Conservation (phyloP, 495 filamentous ascomycete species). For the Choiromyces venosus region DNA sequence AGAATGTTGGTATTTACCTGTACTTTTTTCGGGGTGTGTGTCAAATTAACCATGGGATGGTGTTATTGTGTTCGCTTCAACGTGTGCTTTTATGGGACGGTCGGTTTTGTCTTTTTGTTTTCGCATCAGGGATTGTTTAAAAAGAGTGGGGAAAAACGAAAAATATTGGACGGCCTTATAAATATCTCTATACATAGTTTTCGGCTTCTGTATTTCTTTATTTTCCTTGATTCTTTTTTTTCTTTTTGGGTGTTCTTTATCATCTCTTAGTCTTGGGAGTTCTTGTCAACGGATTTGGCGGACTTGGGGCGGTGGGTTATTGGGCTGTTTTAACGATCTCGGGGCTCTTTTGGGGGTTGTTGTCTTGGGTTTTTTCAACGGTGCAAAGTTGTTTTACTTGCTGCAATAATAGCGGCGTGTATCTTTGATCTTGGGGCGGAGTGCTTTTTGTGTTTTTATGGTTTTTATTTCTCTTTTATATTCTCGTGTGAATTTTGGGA, state of each 20-base stretch:
- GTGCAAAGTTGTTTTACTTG: conserved; percentile 40
- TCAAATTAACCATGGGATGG: conserved; percentile 43
- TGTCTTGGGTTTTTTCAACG: conserved; percentile 40
- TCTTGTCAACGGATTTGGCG: conserved; percentile 40
- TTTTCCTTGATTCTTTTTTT: conserved; percentile 17
- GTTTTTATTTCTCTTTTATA: conserved; percentile 28
- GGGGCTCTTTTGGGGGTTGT: conserved; percentile 37
- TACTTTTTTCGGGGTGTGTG: conserved; percentile 40
- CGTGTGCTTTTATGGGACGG: conserved; percentile 35
- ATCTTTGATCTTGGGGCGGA: conserved; percentile 33
- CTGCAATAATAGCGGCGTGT: conserved; percentile 40
- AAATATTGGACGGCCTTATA: conserved; percentile 41
- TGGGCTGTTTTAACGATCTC: conserved; percentile 39
- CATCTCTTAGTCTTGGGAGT: conserved; percentile 41
- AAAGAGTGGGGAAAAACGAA: conserved; percentile 35
- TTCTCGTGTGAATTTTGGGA: conserved; percentile 21
- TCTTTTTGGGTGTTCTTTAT: conserved; percentile 37
- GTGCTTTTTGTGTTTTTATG: conserved; percentile 37
- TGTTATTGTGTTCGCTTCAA: conserved; percentile 41
- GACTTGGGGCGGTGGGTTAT: conserved; percentile 40
- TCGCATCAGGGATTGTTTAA: conserved; percentile 38
- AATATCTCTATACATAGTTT: conserved; percentile 44
- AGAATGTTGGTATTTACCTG: conserved; percentile 42
- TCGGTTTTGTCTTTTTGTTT: conserved; percentile 41
- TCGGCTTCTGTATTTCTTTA: conserved; percentile 35